Evolutionary conservation across 768 basidiomycete species (phyloP), one percentile per base, ranked within the genome.

Genomic region (Leccinum variicolor): DNA sequence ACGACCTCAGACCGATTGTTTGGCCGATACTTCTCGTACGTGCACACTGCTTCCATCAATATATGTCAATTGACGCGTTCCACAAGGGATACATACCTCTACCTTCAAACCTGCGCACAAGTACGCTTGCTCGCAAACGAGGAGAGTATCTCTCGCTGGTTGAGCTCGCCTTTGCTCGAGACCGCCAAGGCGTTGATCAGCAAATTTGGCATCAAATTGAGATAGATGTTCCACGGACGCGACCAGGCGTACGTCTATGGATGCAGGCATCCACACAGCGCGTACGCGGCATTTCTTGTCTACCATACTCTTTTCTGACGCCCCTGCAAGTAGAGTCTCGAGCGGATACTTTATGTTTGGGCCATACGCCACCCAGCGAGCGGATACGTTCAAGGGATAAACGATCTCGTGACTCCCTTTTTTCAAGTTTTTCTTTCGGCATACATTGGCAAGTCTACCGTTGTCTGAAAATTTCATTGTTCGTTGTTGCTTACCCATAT

Each of bases 191-290:
- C 0, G 80, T 96, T 29, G 96, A 99, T 73, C 93, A 94, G 66
- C 90, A 92, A 73, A 96, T 98, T 69, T 98, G 97, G 97, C 97
- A 98, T 74, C 97, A 99, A 73, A 98, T 98, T 64, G 93, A 94
- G 68, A 98, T 98, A 58, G 97, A 99, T 67, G 96, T 98, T 6
- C 97, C 97, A 11, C 81, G 97, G 53, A 99, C 97, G 39, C 77
- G 95, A 51, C 95, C 97, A 17, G 94, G 95, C 21, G 86, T 96
- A 11, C 81, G 78, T 34, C 74, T 99, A 21, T 99, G 97, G 97
- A 90, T 92, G 85, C 86, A 92, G 65, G 85, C 79, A 26, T 83
- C 84, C 19, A 95, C 97, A 4, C 97, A 98, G 70, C 79, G 94
- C 64, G 94, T 94, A 73, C 67, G 85, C 70, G 26, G 52, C 52